phyloP scores from a whole-genome alignment of 1,284 basidiomycete genomes.

The Trichosporon ovoides region DNA sequence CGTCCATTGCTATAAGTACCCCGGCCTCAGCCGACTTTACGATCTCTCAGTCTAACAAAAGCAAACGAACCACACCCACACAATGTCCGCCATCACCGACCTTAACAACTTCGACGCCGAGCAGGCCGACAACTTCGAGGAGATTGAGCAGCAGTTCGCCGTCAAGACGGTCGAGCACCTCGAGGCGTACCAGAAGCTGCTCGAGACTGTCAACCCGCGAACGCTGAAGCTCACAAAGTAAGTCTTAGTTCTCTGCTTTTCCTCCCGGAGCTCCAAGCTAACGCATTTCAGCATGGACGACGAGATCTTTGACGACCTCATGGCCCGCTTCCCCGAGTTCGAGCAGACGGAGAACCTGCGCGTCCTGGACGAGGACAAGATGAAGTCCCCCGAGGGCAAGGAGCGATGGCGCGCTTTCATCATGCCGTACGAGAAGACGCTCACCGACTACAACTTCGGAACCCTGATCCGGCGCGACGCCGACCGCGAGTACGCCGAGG shows the following conservation, averaged over 20 bases:
- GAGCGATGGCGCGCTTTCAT: constrained; percentile 89
- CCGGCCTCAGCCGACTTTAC: not conserved
- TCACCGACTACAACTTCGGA: constrained; percentile 96
- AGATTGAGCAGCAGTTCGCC: constrained; percentile 96
- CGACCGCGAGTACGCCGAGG: constrained; percentile 78
- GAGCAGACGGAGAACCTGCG: constrained; percentile 61
- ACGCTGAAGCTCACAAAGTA: constrained; percentile 77
- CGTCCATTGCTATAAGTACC: not conserved
- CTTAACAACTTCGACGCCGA: constrained; percentile 64
- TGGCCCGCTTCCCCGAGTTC: constrained; percentile 78
- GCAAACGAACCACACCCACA: constrained; percentile 6
- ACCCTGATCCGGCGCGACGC: constrained; percentile 83
- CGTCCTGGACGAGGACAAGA: constrained; percentile 82
- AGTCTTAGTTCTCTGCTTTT: constrained; percentile 27
- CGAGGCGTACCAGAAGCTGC: constrained; percentile 94
- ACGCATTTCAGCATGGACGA: constrained; percentile 66
- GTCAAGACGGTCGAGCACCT: constrained; percentile 95
- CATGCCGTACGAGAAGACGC: constrained; percentile 65
- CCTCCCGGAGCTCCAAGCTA: not conserved
- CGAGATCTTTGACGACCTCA: constrained; percentile 77
- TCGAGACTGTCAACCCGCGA: constrained; percentile 73
- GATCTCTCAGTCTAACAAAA: not conserved
- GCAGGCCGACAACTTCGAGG: constrained; percentile 78
- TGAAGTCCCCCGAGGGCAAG: constrained; percentile 91
- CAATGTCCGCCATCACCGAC: constrained; percentile 18